Base-by-base conservation (phyloP, 768 basidiomycete genomes). In the Amyloporia xantha region DNA sequence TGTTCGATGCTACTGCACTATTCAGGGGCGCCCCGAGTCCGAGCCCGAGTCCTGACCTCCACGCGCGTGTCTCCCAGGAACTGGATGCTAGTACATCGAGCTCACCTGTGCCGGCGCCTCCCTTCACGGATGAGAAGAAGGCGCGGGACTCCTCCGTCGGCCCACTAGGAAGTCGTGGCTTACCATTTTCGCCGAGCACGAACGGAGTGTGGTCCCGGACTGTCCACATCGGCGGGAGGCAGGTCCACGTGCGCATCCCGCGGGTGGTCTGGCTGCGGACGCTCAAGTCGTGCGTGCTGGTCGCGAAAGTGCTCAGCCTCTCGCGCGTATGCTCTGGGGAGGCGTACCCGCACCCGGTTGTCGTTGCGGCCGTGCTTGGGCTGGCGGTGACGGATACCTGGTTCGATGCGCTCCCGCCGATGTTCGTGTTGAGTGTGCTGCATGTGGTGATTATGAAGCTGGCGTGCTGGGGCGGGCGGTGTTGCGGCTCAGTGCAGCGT, bases 301-400 rank as follows among this genome's bases (percentile, higher is more conserved):
- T 66, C 6, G 48, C 47, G 50, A 72, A 72, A 63, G 71, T 71
- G 51, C 5, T 33, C 30, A 33, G 30, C 30, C 9, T 33, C 9
- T 33, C 30, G 30, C 30, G 30, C 9, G 15, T 33, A 52, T 50
- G 12, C 24, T 7, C 9, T 40, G 38, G 15, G 24, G 30, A 45
- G 10, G 41, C 51, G 1, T 58, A 47, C 11, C 44, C 59, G 5
- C 63, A 62, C 30, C 57, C 62, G 1, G 46, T 61, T 23, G 44
- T 66, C 3, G 40, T 66, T 45, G 62, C 49, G 0, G 46, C 58
- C 12, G 59, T 72, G 33, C 60, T 68, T 6, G 52, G 57, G 1
- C 65, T 72, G 1, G 75, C 75, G 2, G 56, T 77, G 23, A 49
- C 64, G 19, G 78, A 80, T 62, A 75, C 72, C 11, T 64, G 73